Conservation (phyloP, 768 basidiomycete genomes). For the Suillus alpinus region DNA sequence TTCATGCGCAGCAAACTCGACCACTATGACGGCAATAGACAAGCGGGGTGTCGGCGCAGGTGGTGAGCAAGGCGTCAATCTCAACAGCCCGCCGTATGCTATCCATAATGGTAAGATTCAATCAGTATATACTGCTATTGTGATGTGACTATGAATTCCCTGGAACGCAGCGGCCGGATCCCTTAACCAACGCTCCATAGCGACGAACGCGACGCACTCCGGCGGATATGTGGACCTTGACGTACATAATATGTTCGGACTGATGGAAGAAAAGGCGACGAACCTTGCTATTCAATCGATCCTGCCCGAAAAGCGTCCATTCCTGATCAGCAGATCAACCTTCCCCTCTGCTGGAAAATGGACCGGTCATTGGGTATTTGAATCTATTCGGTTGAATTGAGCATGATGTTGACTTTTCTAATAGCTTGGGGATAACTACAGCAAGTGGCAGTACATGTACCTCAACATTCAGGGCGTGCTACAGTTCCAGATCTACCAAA, state of each 20-base stretch:
- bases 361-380: constrained; percentile 68
- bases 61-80: constrained; percentile 42
- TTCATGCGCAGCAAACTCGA: constrained; percentile 22
- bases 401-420: not conserved
- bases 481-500: constrained; percentile 84
- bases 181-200: constrained; percentile 54
- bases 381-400: not conserved
- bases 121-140: not conserved
- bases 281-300: constrained; percentile 55
- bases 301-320: constrained; percentile 60
- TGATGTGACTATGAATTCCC: not conserved
- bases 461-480: constrained; percentile 73
- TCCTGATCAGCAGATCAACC: constrained; percentile 67
- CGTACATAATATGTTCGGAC: constrained; percentile 67
- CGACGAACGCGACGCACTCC: constrained; percentile 69
- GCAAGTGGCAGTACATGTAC: constrained; percentile 71
- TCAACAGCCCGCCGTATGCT: constrained; percentile 61
- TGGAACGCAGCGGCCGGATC: constrained; percentile 42
- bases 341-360: constrained; percentile 67
- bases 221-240: constrained; percentile 63
- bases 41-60: constrained; percentile 53
- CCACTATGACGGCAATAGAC: constrained; percentile 14
- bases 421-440: constrained; percentile 75
- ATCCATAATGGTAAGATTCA: constrained; percentile 62
- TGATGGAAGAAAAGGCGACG: constrained; percentile 69